Evolutionary conservation across 768 basidiomycete genomes (phyloP).

Genomic region (Cantharellus cinnabarinus): DNA sequence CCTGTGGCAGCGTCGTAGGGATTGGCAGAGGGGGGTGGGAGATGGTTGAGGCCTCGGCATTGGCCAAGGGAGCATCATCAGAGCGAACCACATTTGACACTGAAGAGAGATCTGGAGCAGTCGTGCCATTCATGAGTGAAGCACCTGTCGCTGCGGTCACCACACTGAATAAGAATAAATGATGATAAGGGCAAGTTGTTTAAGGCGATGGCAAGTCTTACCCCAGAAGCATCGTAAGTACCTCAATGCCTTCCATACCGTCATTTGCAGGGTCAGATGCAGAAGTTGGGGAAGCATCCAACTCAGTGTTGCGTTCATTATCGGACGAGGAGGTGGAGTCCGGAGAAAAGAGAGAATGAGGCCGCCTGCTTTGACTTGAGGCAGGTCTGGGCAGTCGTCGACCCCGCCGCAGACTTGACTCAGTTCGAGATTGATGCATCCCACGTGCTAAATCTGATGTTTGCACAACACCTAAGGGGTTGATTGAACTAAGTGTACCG

Average conservation of each 20-base stretch:
- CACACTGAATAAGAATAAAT: not conserved
- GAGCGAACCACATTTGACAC: not conserved
- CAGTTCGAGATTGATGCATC: not conserved
- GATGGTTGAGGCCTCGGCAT: not conserved
- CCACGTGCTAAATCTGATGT: not conserved
- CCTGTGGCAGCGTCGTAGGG: not conserved
- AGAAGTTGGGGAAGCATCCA: not conserved
- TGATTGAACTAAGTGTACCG: not conserved
- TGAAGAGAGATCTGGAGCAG: not conserved
- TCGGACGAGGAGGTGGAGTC: not conserved
- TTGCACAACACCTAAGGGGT: constrained; percentile 1
- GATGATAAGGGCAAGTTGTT: not conserved
- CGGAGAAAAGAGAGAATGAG: not conserved
- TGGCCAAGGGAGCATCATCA: not conserved
- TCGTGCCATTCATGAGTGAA: not conserved
- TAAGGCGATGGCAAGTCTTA: not conserved
- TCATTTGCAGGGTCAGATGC: not conserved
- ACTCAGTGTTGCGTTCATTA: not conserved
- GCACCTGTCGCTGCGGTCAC: not conserved
- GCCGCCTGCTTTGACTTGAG: not conserved
- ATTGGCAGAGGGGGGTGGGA: not conserved
- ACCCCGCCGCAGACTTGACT: not conserved
- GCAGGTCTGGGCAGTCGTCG: not conserved
- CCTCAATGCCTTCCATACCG: not conserved
- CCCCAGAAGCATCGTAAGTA: not conserved